These are phyloP conservation scores for Pestalotiopsis sp. DNA, from an alignment of 2,329 filamentous ascomycete genomes.

Conservation along the genomic window DNA sequence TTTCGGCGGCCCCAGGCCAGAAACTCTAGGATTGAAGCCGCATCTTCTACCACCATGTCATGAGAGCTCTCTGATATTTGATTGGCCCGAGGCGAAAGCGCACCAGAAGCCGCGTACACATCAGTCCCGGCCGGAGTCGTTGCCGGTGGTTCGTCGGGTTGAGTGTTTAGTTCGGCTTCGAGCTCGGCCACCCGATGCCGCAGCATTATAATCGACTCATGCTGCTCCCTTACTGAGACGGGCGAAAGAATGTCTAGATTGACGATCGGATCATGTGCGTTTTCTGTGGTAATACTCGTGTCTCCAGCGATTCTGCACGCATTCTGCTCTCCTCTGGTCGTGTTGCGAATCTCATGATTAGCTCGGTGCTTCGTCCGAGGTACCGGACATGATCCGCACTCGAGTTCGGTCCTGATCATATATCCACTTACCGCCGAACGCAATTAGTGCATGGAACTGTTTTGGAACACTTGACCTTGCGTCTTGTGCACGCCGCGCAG, in stretches of 20 bases:
- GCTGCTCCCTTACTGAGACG: neutral
- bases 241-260: constrained; percentile 12
- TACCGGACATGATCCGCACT: constrained; percentile 13
- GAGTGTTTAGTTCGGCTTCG: constrained; percentile 15
- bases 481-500: constrained; percentile 31
- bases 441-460: constrained; percentile 42
- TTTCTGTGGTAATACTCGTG: neutral
- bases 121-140: constrained; percentile 4
- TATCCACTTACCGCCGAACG: constrained; percentile 28
- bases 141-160: neutral
- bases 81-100: constrained; percentile 12
- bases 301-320: constrained; percentile 16
- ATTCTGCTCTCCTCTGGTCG: constrained; percentile 8
- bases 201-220: neutral
- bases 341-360: constrained; percentile 24
- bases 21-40: constrained; percentile 49
- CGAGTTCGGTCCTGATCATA: neutral
- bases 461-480: constrained; percentile 42
- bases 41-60: constrained; percentile 38
- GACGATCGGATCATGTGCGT: neutral
- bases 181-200: constrained; percentile 20
- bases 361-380: constrained; percentile 11
- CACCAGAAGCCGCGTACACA: neutral
- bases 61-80: constrained; percentile 16
- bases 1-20: constrained; percentile 50